phyloP scores from a whole-genome alignment of 768 basidiomycete species.

The Tylopilus sp. region DNA sequence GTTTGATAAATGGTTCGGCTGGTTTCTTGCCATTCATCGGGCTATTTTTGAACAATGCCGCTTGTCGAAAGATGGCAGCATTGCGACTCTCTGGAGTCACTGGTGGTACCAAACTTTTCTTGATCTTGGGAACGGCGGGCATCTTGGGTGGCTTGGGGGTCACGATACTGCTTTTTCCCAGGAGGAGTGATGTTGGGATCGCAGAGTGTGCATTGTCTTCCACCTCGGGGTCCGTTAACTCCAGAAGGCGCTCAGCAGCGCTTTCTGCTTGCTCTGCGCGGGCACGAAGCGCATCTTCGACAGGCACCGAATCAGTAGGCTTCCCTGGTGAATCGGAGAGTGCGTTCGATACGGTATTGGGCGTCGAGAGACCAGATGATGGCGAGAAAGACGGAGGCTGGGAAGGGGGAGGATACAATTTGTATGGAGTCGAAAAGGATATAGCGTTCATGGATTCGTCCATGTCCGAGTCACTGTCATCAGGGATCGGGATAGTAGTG shows the following conservation, averaged over 20 bases:
- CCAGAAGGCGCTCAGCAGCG: conserved; percentile 83
- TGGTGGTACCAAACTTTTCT: conserved; percentile 39
- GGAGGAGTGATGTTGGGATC: conserved; percentile 53
- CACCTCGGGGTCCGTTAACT: conserved; percentile 80
- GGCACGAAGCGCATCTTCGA: conserved; percentile 84
- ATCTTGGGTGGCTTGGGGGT: conserved; percentile 39
- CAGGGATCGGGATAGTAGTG: conserved; percentile 71
- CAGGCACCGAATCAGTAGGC: conserved; percentile 44
- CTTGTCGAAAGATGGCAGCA: conserved; percentile 62
- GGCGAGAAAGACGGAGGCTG: conserved; percentile 52
- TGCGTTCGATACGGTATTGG: conserved; percentile 53
- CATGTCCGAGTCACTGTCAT: conserved; percentile 67
- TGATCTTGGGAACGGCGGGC: conserved; percentile 33
- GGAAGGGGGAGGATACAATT: conserved; percentile 43
- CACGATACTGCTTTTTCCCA: conserved; percentile 37
- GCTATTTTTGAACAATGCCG: conserved; percentile 79
- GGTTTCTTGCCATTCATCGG: conserved; percentile 54
- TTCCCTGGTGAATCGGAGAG: conserved; percentile 52
- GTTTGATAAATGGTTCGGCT: conserved; percentile 61
- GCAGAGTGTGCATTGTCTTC: conserved; percentile 49
- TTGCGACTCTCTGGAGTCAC: conserved; percentile 64
- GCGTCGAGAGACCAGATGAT: conserved; percentile 48
- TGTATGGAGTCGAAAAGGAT: conserved; percentile 71
- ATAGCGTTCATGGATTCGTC: conserved; percentile 55
- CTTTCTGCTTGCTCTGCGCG: conserved; percentile 93